Conservation (phyloP, 805 yeast species). For the Teunomyces stri region DNA sequence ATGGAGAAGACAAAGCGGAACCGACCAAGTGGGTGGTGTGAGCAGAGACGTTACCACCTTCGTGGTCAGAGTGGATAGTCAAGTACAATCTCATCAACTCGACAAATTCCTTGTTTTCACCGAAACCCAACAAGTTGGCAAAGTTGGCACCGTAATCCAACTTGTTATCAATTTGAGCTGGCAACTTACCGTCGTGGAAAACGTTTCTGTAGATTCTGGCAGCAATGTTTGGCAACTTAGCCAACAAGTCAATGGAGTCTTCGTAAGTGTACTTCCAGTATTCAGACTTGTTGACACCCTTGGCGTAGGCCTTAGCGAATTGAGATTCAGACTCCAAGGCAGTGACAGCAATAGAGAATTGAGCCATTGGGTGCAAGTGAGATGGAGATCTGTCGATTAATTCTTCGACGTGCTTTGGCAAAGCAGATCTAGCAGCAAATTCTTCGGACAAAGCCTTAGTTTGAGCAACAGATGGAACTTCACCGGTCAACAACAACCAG, state of each 20-base stretch:
- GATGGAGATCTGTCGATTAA: slow-evolving; percentile 63
- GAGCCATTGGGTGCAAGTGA: slow-evolving; percentile 81
- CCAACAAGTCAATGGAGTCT: slow-evolving; percentile 66
- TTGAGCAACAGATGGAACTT: slow-evolving; percentile 62
- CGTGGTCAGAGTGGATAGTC: slow-evolving; percentile 78
- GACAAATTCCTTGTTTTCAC: slow-evolving; percentile 55
- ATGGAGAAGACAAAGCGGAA: slow-evolving; percentile 75
- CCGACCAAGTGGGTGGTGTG: slow-evolving; percentile 83
- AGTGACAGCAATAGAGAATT: slow-evolving; percentile 70
- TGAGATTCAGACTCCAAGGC: slow-evolving; percentile 69
- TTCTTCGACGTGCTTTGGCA: slow-evolving; percentile 63
- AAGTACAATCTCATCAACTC: slow-evolving; percentile 71
- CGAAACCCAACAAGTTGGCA: slow-evolving; percentile 61
- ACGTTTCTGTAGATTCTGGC: slow-evolving; percentile 72
- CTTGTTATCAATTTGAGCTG: slow-evolving; percentile 45
- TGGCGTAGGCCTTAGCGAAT: slow-evolving; percentile 70
- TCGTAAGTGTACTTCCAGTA: slow-evolving; percentile 78
- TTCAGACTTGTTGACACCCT: slow-evolving; percentile 64
- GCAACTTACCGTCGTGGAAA: slow-evolving; percentile 56
- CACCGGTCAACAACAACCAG: slow-evolving; percentile 76
- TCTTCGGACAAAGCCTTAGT: slow-evolving; percentile 55
- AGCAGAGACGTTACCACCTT: slow-evolving; percentile 82
- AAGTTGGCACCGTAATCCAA: slow-evolving; percentile 75
- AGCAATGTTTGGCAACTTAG: slow-evolving; percentile 71
- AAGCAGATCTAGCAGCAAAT: slow-evolving; percentile 60